Conservation (phyloP, 73 alveolate genomes). For the Urostyla sp. region DNA sequence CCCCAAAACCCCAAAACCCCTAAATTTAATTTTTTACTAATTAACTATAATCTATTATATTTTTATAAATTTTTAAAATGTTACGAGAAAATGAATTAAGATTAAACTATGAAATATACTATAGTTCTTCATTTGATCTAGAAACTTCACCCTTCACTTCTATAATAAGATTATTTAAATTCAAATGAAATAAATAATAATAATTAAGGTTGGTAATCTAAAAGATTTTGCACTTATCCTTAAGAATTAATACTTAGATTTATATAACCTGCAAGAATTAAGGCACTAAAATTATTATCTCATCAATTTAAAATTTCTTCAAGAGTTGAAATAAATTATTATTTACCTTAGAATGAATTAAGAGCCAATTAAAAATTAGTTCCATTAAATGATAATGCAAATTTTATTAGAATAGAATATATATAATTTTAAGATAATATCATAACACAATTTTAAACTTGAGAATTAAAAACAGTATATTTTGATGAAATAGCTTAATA, state of each 20-base stretch:
- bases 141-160: slow-evolving; percentile 13
- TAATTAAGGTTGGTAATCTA: slow-evolving; percentile 64
- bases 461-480: slow-evolving; percentile 72
- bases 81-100: neutral
- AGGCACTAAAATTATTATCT: slow-evolving; percentile 45
- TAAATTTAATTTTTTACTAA: too few relatives aligned
- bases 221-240: slow-evolving; percentile 70
- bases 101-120: slow-evolving; percentile 28
- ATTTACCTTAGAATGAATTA: slow-evolving; percentile 45
- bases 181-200: slow-evolving; percentile 14
- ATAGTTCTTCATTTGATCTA: slow-evolving; percentile 32
- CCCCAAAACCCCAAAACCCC: neutral
- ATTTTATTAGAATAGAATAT: too few relatives aligned
- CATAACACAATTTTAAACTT: slow-evolving; percentile 52
- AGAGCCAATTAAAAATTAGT: slow-evolving; percentile 55
- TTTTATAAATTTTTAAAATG: neutral
- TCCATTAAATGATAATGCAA: slow-evolving; percentile 57
- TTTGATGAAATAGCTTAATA: slow-evolving; percentile 53
- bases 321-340: slow-evolving; percentile 52
- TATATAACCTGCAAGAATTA: slow-evolving; percentile 50
- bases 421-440: too few relatives aligned
- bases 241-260: slow-evolving; percentile 62
- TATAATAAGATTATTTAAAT: slow-evolving; percentile 21
- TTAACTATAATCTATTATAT: neutral
- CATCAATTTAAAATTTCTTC: slow-evolving; percentile 69